Evolutionary conservation across 2,329 filamentous ascomycete genomes (phyloP).

Genomic region (Exutisphaerella laricina): DNA sequence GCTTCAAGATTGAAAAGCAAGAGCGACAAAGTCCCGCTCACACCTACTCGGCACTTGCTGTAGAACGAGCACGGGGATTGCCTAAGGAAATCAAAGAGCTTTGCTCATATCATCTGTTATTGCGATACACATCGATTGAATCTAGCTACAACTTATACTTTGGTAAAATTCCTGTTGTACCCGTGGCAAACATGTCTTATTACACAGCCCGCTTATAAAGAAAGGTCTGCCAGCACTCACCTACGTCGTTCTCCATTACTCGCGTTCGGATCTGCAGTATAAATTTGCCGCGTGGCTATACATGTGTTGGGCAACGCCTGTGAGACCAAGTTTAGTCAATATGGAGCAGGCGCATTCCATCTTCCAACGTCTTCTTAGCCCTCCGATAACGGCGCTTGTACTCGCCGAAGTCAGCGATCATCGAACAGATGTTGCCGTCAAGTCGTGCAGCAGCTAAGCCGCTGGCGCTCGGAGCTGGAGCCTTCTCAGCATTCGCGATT

Average conservation of each 20-base stretch:
- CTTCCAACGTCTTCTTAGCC: background rate
- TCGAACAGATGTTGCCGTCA: background rate
- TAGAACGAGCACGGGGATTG: background rate
- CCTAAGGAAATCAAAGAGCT: background rate
- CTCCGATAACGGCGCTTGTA: background rate
- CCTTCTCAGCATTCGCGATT: background rate
- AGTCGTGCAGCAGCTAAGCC: background rate
- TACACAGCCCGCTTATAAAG: background rate
- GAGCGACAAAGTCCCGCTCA: too few species aligned
- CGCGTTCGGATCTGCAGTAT: too few species aligned
- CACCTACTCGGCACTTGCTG: too few species aligned
- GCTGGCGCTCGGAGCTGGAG: background rate
- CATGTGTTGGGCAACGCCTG: background rate
- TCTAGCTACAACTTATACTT: background rate
- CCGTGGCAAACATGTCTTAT: background rate
- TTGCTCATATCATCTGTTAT: background rate
- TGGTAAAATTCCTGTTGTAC: background rate
- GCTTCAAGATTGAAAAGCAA: too few species aligned
- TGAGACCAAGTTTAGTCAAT: background rate
- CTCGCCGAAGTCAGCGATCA: background rate
- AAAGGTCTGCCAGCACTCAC: background rate
- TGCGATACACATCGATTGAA: background rate
- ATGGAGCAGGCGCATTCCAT: background rate
- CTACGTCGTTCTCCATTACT: background rate
- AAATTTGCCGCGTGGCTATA: background rate